Evolutionary conservation across 805 yeast species (phyloP).

Genomic region (Candida sakaeoensis): DNA sequence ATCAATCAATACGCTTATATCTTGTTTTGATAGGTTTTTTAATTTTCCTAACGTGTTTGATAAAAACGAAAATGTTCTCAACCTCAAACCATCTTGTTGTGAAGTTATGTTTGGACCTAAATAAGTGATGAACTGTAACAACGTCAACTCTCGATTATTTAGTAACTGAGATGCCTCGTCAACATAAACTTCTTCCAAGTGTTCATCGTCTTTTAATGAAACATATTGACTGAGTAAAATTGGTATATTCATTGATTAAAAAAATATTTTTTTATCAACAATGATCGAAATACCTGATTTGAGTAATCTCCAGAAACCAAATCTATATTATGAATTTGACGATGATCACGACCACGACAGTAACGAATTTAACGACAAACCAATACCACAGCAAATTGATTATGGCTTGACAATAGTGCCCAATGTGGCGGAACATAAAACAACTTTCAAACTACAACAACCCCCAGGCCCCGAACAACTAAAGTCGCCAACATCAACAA

Average conservation of each 20-base stretch:
- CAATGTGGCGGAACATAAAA: conserved; percentile 9
- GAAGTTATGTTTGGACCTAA: conserved; percentile 64
- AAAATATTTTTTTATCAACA: neutral
- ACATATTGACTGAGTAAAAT: conserved; percentile 36
- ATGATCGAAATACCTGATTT: conserved; percentile 46
- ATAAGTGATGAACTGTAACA: conserved; percentile 52
- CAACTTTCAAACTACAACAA: conserved; percentile 14
- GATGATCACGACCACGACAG: neutral
- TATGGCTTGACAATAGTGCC: conserved; percentile 8
- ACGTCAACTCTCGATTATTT: conserved; percentile 21
- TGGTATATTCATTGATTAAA: conserved; percentile 19
- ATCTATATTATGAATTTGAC: neutral
- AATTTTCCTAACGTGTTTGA: conserved; percentile 29
- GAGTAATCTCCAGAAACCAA: conserved; percentile 18
- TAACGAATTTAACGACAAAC: neutral
- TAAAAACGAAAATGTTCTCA: conserved; percentile 43
- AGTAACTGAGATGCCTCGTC: conserved; percentile 22
- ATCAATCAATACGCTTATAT: conserved; percentile 45
- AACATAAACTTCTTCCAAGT: conserved; percentile 15
- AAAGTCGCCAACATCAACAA: conserved; percentile 21
- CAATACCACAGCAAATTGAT: conserved; percentile 1
- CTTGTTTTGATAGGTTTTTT: conserved; percentile 38
- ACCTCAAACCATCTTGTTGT: conserved; percentile 50
- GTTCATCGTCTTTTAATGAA: conserved; percentile 27
- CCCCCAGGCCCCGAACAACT: conserved; percentile 12